phyloP scores from a whole-genome alignment of 2,329 filamentous ascomycete species.

The Verticillium longisporum region DNA sequence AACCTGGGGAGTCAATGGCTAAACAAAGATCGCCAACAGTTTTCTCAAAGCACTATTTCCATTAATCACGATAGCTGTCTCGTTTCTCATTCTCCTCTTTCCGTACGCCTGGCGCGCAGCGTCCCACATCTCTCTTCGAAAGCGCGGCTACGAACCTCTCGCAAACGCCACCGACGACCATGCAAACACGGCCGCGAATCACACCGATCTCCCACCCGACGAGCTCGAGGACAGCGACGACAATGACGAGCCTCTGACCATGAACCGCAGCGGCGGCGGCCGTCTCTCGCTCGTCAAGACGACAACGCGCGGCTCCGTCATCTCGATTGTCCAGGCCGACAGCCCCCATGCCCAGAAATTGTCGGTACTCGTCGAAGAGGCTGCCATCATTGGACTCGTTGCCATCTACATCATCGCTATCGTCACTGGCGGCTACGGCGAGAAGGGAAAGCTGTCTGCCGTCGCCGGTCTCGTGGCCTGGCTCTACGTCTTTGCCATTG shows the following conservation, averaged over 20 bases:
- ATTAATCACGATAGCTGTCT: constrained; percentile 61
- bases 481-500: constrained; percentile 73
- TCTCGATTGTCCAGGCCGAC: constrained; percentile 64
- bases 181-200: constrained; percentile 29
- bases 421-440: constrained; percentile 51
- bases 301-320: constrained; percentile 50
- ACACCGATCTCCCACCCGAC: constrained; percentile 46
- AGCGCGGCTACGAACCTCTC: constrained; percentile 49
- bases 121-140: constrained; percentile 31
- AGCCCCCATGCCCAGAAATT: constrained; percentile 67
- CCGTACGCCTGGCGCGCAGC: constrained; percentile 49
- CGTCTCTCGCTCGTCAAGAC: constrained; percentile 53
- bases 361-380: constrained; percentile 65
- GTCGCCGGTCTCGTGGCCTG: constrained; percentile 66
- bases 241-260: constrained; percentile 50
- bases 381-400: constrained; percentile 67
- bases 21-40: constrained; percentile 32
- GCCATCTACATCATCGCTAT: constrained; percentile 61
- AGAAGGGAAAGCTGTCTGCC: constrained; percentile 51
- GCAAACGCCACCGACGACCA: constrained; percentile 30
- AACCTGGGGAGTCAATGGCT: neutral
- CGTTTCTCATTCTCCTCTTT: constrained; percentile 57
- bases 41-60: constrained; percentile 79
- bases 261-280: constrained; percentile 47
- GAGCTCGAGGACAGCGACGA: constrained; percentile 44